phyloP scores from a whole-genome alignment of 768 basidiomycete species.

The Boletus subparvulus region DNA sequence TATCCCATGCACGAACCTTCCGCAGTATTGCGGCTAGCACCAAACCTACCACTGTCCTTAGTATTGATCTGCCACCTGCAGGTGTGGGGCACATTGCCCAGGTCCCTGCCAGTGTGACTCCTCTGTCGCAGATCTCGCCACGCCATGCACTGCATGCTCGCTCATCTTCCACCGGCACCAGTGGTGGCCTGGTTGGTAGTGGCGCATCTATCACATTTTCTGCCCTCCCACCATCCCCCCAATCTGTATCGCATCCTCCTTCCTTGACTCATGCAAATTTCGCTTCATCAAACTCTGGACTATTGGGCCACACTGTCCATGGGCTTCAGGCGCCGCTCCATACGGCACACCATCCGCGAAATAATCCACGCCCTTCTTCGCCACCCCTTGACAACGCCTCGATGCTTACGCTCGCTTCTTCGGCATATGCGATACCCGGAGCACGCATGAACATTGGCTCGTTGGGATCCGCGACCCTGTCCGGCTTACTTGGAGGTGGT shows the following conservation, averaged over 20 bases:
- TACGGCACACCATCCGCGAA: conserved; percentile 89
- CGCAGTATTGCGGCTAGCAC: conserved; percentile 84
- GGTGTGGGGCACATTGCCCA: conserved; percentile 93
- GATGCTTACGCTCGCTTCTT: conserved; percentile 88
- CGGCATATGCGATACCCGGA: conserved; percentile 77
- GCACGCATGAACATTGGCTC: conserved; percentile 47
- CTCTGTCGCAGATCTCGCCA: conserved; percentile 46
- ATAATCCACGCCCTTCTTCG: conserved; percentile 92
- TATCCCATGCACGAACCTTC: conserved; percentile 80
- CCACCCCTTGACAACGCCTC: conserved; percentile 92
- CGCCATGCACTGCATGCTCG: conserved; percentile 61
- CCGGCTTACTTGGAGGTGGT: conserved; percentile 48
- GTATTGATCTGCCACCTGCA: conserved; percentile 76
- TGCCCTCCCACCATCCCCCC: conserved; percentile 53
- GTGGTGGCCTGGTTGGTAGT: conserved; percentile 42
- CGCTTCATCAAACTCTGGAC: conserved; percentile 30
- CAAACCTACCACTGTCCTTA: conserved; percentile 93
- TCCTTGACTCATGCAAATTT: conserved; percentile 23
- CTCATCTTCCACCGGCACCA: conserved; percentile 56
- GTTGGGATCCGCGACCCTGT: conserved; percentile 46
- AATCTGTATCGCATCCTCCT: conserved; percentile 46
- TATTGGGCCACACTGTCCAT: conserved; percentile 28
- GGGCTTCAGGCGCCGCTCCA: conserved; percentile 80
- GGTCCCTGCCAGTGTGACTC: conserved; percentile 54
- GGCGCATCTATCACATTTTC: conserved; percentile 73